Evolutionary conservation across 2,329 filamentous ascomycete genomes (phyloP), one percentile per base, ranked within the genome.

Genomic region (Parasarocladium wereldwijsianum): DNA sequence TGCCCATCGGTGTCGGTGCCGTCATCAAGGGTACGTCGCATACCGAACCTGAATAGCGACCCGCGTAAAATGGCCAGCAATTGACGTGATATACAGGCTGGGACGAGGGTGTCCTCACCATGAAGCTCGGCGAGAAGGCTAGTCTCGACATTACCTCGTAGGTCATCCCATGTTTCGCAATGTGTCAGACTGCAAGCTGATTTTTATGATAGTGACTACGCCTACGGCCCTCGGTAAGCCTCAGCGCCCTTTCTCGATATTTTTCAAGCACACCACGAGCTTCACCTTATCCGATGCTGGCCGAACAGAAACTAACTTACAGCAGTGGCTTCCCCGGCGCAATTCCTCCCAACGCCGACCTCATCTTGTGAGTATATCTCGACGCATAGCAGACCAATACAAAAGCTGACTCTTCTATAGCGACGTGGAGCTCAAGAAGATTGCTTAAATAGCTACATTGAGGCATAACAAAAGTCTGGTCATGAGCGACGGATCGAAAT

Each of bases 51-150:
- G 19, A 21, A 21, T 8, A 21, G 19, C n/a, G n/a, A n/a, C n/a
- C 19, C n/a, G 19, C 19, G n/a, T 21, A 21, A 21, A 8, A 21
- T 19, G 17, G n/a, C 14, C n/a, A 8, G 23, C 16, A 5, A 22
- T 19, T 22, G 27, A 43, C 32, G 38, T 30, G 36, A 23, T 21
- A 15, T 27, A 19, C 26, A 85, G 81, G 73, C 43, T 92, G 72
- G 84, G 85, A 84, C 47, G 76, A 93, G 58, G 86, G 79, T 41
- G 85, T 96, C 31, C 59, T 63, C 29, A 63, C 72, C 49, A 94
- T 98, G 87, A 76, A 77, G 50, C 63, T 93, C 35, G 86, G 87
- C 51, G 87, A 96, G 69, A 87, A 82, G 63, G 76, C 84, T 32
- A 81, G 72, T 30, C 66, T 98, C 40, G 78, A 76, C 42, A 94